A percentile compares a stretch with the other conserved stretches of the same genome.
Evolutionary conservation across 23 red algal genomes (phyloP).

Genomic region (Gracilaria gracilis): DNA sequence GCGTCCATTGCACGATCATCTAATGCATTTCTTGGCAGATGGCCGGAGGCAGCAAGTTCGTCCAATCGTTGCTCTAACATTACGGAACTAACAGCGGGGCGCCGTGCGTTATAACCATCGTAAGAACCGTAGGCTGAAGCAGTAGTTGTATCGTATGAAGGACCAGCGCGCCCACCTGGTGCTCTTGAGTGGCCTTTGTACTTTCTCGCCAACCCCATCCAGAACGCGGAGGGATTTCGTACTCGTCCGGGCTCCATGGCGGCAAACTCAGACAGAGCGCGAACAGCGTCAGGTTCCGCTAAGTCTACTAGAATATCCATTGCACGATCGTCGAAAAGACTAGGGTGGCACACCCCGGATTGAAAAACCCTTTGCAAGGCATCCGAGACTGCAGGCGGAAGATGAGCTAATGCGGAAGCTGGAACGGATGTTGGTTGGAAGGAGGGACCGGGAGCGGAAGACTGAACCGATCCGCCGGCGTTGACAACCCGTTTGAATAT

Average conservation of each 20-base stretch:
- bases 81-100: constrained; percentile 13
- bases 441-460: constrained; percentile 6
- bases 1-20: constrained; percentile 80
- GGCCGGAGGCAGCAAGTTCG: constrained; percentile 44
- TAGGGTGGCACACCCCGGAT: constrained; percentile 89
- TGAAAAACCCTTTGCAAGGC: constrained; percentile 84
- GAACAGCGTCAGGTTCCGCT: constrained; percentile 72
- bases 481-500: constrained; percentile 76
- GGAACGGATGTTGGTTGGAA: constrained; percentile 73
- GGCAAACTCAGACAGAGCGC: constrained; percentile 91
- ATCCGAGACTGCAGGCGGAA: constrained; percentile 75
- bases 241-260: constrained; percentile 83
- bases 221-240: constrained; percentile 92
- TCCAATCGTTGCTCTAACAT: constrained; percentile 69
- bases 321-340: constrained; percentile 88
- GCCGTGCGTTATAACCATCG: constrained; percentile 47
- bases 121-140: constrained; percentile 50
- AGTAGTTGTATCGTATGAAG: constrained; percentile 15
- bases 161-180: constrained; percentile 49
- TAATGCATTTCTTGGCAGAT: constrained; percentile 47
- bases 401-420: constrained; percentile 76
- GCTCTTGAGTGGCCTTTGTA: constrained; percentile 63
- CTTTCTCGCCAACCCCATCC: constrained; percentile 87
- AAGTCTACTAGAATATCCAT: constrained; percentile 93
- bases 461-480: constrained; percentile 20